Percentiles rank a stretch among this genome's conserved stretches.
These are phyloP conservation scores for Neurospora sp. DNA, from an alignment of 2,329 filamentous ascomycete species.

Conservation along the genomic window DNA sequence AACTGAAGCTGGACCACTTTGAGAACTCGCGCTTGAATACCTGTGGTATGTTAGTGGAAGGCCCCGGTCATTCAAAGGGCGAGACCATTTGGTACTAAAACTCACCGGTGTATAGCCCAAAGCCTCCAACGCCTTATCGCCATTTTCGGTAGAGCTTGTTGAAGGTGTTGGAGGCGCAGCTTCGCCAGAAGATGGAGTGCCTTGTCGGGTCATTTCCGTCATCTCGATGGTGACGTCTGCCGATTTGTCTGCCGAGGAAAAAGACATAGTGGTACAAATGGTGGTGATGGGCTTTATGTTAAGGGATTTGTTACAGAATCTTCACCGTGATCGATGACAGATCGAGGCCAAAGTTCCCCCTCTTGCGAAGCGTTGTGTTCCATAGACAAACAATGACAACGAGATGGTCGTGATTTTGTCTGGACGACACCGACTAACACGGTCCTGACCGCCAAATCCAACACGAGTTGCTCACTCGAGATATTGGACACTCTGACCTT, in stretches of 20 bases:
- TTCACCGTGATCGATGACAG: background rate
- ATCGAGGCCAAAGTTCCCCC: background rate
- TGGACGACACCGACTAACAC: background rate
- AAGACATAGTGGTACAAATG: background rate
- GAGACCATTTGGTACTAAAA: background rate
- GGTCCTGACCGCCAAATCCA: background rate
- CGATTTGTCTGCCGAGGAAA: background rate
- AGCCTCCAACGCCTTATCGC: conserved; percentile 25
- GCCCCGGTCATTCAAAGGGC: background rate
- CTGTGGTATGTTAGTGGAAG: conserved; percentile 16
- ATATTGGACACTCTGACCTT: background rate
- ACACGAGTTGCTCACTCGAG: background rate
- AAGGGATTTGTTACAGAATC: background rate
- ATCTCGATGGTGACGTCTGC: background rate
- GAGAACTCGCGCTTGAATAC: conserved; percentile 53
- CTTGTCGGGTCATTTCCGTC: background rate
- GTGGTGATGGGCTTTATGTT: background rate
- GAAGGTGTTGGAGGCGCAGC: background rate
- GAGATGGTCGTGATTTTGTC: background rate
- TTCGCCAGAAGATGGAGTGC: background rate
- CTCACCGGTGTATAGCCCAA: conserved; percentile 29
- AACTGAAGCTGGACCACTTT: conserved; percentile 46
- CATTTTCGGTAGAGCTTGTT: conserved; percentile 8
- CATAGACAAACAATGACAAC: background rate
- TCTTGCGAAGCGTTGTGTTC: background rate